Base-by-base conservation (phyloP, 768 basidiomycete species). In the Amanita pseudoporphyria region DNA sequence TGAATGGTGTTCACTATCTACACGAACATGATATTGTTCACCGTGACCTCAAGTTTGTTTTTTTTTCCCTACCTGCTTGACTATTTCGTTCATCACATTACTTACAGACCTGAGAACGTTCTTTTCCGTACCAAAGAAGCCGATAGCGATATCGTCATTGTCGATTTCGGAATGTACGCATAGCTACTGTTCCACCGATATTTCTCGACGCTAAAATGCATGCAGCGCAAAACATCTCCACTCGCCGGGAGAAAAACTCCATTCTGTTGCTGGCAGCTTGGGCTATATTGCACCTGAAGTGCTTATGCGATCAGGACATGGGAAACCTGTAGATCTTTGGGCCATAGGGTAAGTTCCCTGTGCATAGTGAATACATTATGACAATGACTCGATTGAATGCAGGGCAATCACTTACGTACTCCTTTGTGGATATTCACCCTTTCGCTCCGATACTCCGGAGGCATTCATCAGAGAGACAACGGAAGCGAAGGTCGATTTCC, bases 391-490 rank as follows among this genome's bases (percentile, higher is more conserved):
- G 24, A 28, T n/a, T n/a, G n/a, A n/a, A n/a, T 28, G 38, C 55
- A 94, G 93, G 0, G 78, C 98, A 54, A 97, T 99, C 57, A 87
- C 94, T 14, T 98, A 96, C 64, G 90, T 96, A 47, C 73, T 98
- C 12, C 75, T 96, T 1, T 95, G 95, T 58, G 95, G 95, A 2
- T 98, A 98, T 67, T 83, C 87, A 1, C 96, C 96, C 0, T 98
- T 98, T 73, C 78, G 91, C 37, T 83, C 87, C 0, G 86, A 90
- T 21, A 85, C 93, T 58, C 67, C 78, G 45, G 76, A 78, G 51
- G 78, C 81, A 42, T 75, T 97, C 32, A 72, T 87, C 45, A 75
- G 78, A 26, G 92, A 98, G 64, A 95, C 90, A n/a, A 84, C 81
- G 0, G 78, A 77, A 32, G 93, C 84, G 0, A 82, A 81, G 57